These are phyloP conservation scores for Scytalidium lignicola DNA, from an alignment of 2,329 filamentous ascomycete species.

Conservation along the genomic window DNA sequence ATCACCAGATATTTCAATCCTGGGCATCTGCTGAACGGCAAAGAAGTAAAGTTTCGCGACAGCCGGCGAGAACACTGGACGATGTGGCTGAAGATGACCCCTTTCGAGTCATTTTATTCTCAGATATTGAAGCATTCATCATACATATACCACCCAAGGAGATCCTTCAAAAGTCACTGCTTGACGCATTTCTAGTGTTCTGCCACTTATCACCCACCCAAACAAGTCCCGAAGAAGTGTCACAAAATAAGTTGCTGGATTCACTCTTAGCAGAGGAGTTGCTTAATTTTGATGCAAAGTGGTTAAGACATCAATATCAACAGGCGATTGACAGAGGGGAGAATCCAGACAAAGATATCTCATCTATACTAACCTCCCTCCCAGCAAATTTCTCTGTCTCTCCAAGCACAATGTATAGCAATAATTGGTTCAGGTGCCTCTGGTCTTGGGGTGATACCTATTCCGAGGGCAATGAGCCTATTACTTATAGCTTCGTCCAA, in stretches of 20 bases:
- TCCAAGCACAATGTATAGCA: conserved; percentile 48
- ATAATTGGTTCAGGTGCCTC: conserved; percentile 41
- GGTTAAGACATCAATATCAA: conserved; percentile 8
- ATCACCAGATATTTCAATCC: conserved; percentile 30
- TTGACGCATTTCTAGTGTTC: conserved; percentile 69
- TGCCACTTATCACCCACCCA: conserved; percentile 54
- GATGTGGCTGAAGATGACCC: conserved; percentile 74
- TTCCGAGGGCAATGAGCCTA: conserved; percentile 12
- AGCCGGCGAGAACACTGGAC: conserved; percentile 71
- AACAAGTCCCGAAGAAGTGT: conserved; percentile 15
- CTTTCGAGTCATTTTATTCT: conserved; percentile 74
- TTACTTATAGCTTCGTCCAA: conserved; percentile 39
- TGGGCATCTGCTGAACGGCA: conserved; percentile 51
- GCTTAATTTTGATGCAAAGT: conserved; percentile 20
- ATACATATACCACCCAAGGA: conserved; percentile 40
- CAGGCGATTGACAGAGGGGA: not conserved
- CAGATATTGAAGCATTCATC: conserved; percentile 65
- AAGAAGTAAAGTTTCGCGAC: conserved; percentile 40
- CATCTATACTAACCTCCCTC: conserved; percentile 16
- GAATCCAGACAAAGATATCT: conserved; percentile 17
- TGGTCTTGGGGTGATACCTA: conserved; percentile 17
- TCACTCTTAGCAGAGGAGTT: conserved; percentile 44
- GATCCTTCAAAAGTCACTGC: conserved; percentile 39
- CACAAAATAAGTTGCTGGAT: conserved; percentile 40
- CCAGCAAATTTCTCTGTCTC: conserved; percentile 26